Evolutionary conservation across 805 yeast species (phyloP), one percentile per base, ranked within the genome.

Genomic region (Jamesozyma piceae): DNA sequence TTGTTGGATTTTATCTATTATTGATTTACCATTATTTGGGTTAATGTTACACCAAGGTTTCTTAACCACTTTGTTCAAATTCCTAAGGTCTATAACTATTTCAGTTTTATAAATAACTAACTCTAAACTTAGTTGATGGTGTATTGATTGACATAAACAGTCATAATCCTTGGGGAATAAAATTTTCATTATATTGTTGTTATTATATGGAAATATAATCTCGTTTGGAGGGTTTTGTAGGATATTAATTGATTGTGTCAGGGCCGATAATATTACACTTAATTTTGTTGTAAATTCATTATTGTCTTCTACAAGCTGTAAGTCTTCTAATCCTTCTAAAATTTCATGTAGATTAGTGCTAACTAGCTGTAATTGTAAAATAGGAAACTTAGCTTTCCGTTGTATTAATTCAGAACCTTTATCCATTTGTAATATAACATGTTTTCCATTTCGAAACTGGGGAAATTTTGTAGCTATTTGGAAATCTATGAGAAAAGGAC

Each of bases 41-140:
- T 77, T 73, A 5, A 79, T 69, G 4, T 68, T 62, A 45, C 73
- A 63, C 89, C 89, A 82, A 1, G 89, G 89, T 44, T 65, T 67
- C 46, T 73, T 77, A 0, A 68, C 68, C 8, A 81, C 70, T 19
- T 61, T 61, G 28, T 62, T 65, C 30, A 81, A 54, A 40, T 71
- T 70, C 52, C 76, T 74, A 43, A 80, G 60, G 42, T 81, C 88
- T 5, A 80, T 59, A 20, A 80, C 68, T 3, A 81, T 55, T 51
- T 82, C 88, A 18, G 80, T 77, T 55, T 77, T 80, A 47, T 72
- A 68, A 19, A 81, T 62, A 42, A 73, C 74, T 22, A 80, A 51
- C 51, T 82, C 90, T 34, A 81, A 54, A 2, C 80, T 64, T 4
- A 79, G 38, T 38, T 53, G 51, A 39, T 67, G 68, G 33, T 64